Evolutionary conservation across 805 yeast genomes (phyloP), one percentile per base, ranked within the genome.

Genomic region (Lachancea kluyveri): DNA sequence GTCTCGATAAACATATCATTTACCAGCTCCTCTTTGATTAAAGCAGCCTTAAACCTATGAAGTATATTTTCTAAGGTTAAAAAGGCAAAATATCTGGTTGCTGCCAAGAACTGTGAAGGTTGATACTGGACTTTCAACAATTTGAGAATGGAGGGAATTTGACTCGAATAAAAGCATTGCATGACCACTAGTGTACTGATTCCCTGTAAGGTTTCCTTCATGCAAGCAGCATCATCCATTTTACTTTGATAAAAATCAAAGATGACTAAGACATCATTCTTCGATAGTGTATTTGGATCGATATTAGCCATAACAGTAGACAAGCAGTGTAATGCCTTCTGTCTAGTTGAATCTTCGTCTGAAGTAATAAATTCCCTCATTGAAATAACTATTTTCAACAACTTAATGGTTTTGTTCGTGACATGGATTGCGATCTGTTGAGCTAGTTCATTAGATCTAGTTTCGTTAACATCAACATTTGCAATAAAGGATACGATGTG

Each of bases 331-430:
- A 72, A 54, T 0, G 77, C 73, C 33, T 67, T 70, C 5, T 67
- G 52, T 39, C 94, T 62, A 11, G 68, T 59, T 2, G 53, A 41
- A 16, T 68, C 72, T 37, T 74, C 76, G 6, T 74, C 79, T 3
- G 80, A 71, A 1, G 83, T 77, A 17, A 83, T 59, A 29, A 68
- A 64, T 17, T 72, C 74, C n/a, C 84, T 86, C 17, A 83, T 59
- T 2, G 63, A 52, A 27, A 72, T 65, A 6, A 83, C 72, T 25
- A 82, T 60, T 28, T 70, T 71, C 10, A 80, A 54, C 15, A 79
- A 43, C 29, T 60, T 64, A 2, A 57, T 34, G 6, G 46, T 34
- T 19, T 50, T 55, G 5, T 31, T 21, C 8, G 39, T 39, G 30
- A 50, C 45, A 32, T 48, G 41, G 4, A 42, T 39, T 4, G 66